Evolutionary conservation across 305 asterid species (phyloP).

Genomic region (Solanum hybrid): DNA sequence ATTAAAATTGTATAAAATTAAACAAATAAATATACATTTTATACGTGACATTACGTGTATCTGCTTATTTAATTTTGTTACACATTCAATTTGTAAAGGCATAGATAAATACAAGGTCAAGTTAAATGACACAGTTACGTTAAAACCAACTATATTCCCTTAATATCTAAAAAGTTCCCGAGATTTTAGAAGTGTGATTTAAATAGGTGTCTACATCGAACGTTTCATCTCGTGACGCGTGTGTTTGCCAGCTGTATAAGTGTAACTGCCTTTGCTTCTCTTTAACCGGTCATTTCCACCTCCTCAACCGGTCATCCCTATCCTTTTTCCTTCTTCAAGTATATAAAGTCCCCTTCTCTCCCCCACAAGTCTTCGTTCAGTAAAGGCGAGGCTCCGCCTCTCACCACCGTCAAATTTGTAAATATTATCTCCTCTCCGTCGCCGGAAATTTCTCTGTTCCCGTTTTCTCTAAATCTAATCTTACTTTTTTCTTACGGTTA

Average conservation of each 20-base stretch:
- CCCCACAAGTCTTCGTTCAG: slow-evolving; percentile 10
- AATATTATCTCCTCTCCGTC: not conserved
- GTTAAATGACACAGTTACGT: not conserved
- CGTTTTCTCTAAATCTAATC: not conserved
- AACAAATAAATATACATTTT: no score
- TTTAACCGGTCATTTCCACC: slow-evolving; percentile 27
- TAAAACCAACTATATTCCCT: slow-evolving; percentile 5
- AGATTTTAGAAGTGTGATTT: slow-evolving; percentile 18
- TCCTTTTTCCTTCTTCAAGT: slow-evolving; percentile 12
- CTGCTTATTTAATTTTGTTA: no score
- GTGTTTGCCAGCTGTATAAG: slow-evolving; percentile 50
- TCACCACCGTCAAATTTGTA: slow-evolving; percentile 4
- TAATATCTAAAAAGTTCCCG: slow-evolving; percentile 5
- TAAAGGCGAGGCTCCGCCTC: slow-evolving; percentile 61
- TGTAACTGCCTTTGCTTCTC: slow-evolving; percentile 29
- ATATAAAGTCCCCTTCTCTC: slow-evolving; percentile 14
- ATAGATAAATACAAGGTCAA: fast-evolving
- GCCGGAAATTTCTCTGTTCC: not conserved
- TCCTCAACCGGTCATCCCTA: slow-evolving; percentile 38
- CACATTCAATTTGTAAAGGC: not conserved
- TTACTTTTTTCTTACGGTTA: not conserved
- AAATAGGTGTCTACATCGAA: slow-evolving; percentile 18
- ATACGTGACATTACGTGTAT: no score
- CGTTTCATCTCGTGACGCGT: slow-evolving; percentile 29
- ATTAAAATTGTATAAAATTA: no score